Percentiles rank a stretch among this genome's conserved stretches.
phyloP scores from a whole-genome alignment of 2,329 filamentous ascomycete genomes.

The Cryoendolithus antarcticus region DNA sequence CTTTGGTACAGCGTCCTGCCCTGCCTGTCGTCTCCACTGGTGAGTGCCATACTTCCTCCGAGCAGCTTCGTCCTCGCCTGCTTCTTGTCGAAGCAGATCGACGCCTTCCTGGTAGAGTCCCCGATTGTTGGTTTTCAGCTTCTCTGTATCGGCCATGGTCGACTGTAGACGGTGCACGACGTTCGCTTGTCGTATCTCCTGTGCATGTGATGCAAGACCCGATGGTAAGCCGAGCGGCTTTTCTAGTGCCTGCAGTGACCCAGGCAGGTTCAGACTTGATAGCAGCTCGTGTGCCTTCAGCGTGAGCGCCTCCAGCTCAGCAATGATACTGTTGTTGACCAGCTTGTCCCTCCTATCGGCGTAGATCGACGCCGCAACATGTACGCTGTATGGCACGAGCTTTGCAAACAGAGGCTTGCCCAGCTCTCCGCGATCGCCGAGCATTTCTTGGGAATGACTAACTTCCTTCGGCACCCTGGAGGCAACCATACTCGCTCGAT shows the following conservation, averaged over 20 bases:
- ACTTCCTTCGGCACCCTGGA: slow-evolving; percentile 71
- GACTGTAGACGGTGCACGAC: slow-evolving; percentile 64
- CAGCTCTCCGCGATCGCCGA: slow-evolving; percentile 65
- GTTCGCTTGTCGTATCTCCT: slow-evolving; percentile 86
- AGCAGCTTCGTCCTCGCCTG: slow-evolving; percentile 70
- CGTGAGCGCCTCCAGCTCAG: slow-evolving; percentile 70
- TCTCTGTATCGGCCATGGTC: slow-evolving; percentile 79
- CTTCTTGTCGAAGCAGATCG: slow-evolving; percentile 64
- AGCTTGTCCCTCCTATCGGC: slow-evolving; percentile 82
- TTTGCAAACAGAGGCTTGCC: slow-evolving; percentile 79
- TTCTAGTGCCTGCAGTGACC: slow-evolving; percentile 84
- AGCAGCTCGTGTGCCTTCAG: slow-evolving; percentile 67
- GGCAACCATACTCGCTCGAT: slow-evolving; percentile 79
- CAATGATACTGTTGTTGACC: slow-evolving; percentile 76
- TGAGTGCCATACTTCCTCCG: slow-evolving; percentile 74
- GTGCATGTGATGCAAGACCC: slow-evolving; percentile 74
- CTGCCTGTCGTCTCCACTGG: slow-evolving; percentile 63
- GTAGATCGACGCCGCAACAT: slow-evolving; percentile 90
- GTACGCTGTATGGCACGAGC: slow-evolving; percentile 88
- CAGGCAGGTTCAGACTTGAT: slow-evolving; percentile 74
- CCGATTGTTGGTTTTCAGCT: slow-evolving; percentile 68
- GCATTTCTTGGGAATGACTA: slow-evolving; percentile 62
- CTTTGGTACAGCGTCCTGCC: slow-evolving; percentile 56
- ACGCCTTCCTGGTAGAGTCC: slow-evolving; percentile 74
- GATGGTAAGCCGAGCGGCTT: slow-evolving; percentile 86